These are phyloP conservation scores for Didymella segeticola DNA, from an alignment of 2,329 filamentous ascomycete genomes.

Conservation along the genomic window DNA sequence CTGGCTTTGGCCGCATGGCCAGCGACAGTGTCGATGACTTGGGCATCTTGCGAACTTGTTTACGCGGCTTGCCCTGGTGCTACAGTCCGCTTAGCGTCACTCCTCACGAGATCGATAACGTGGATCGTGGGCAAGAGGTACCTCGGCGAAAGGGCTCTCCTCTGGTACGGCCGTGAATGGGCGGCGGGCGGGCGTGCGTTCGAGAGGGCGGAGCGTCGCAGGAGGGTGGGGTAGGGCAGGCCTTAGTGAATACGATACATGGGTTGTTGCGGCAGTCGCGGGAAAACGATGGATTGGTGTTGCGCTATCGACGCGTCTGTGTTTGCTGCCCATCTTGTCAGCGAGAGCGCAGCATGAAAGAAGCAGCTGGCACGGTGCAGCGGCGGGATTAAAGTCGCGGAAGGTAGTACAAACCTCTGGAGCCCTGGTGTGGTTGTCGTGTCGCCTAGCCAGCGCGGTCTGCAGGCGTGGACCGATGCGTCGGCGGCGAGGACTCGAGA, in stretches of 20 bases:
- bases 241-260: slow-evolving; percentile 38
- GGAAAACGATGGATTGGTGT: slow-evolving; percentile 19
- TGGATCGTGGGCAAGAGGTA: slow-evolving; percentile 30
- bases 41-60: slow-evolving; percentile 47
- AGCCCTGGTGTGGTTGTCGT: slow-evolving; percentile 31
- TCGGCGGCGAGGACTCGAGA: slow-evolving; percentile 36
- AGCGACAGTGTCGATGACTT: slow-evolving; percentile 48
- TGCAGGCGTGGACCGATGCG: slow-evolving; percentile 43
- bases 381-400: slow-evolving; percentile 32
- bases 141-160: slow-evolving; percentile 31
- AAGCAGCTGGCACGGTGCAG: slow-evolving; percentile 17
- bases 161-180: slow-evolving; percentile 17
- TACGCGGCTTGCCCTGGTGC: slow-evolving; percentile 34
- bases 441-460: slow-evolving; percentile 35
- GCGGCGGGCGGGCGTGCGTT: slow-evolving; percentile 22
- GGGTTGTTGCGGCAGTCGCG: slow-evolving; percentile 28
- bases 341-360: slow-evolving; percentile 24
- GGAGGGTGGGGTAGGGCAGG: slow-evolving; percentile 20
- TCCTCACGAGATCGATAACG: slow-evolving; percentile 6
- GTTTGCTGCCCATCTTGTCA: slow-evolving; percentile 43
- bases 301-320: slow-evolving; percentile 30
- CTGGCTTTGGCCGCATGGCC: slow-evolving; percentile 42
- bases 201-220: slow-evolving; percentile 26
- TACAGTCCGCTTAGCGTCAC: slow-evolving; percentile 33
- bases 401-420: slow-evolving; percentile 45